Evolutionary conservation across 441 rosid genomes (phyloP), one percentile per base, ranked within the genome.

Genomic region (Pelargonium myrrhifolium): DNA sequence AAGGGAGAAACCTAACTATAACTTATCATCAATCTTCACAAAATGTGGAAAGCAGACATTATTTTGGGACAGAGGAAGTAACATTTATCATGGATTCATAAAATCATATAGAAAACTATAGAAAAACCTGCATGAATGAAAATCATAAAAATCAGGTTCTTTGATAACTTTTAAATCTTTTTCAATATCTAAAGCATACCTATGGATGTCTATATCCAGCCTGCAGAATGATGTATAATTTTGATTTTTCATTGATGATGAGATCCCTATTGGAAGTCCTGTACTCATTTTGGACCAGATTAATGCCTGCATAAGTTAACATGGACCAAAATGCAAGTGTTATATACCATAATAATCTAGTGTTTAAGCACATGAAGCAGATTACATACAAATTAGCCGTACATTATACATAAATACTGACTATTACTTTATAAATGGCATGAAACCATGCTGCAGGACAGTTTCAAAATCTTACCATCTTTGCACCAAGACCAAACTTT

Each of bases 211-310:
- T 62, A 94, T 94, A 79, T 94, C 99, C 78, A 94, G 87, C 84
- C 88, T 88, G 89, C 99, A 94, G 80, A 84, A 88, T 9, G 97
- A 85, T 43, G 73, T 64, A 81, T 81, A 87, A 79, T 72, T 86
- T 78, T 94, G 97, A 78, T 82, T 83, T 74, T 68, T 88, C 97
- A 92, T 94, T 65, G 97, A 89, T 53, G 97, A 94, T 14, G 90
- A 84, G 73, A 94, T 94, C 75, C 88, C 97, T 72, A 94, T 91
- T 7, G 99, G 99, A 65, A 94, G 94, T 35, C 97, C 99, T 64
- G 97, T 94, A 66, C 99, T 94, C 99, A 94, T 91, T 79, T 94
- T 94, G 81, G 99, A 89, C 99, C 99, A 94, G 77, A 94, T 94
- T 77, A 92, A 78, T 14, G 99, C 99, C 99, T 94, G 87, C 74